These are phyloP conservation scores for Saturnispora diversa DNA, from an alignment of 805 yeast species.

Conservation along the genomic window DNA sequence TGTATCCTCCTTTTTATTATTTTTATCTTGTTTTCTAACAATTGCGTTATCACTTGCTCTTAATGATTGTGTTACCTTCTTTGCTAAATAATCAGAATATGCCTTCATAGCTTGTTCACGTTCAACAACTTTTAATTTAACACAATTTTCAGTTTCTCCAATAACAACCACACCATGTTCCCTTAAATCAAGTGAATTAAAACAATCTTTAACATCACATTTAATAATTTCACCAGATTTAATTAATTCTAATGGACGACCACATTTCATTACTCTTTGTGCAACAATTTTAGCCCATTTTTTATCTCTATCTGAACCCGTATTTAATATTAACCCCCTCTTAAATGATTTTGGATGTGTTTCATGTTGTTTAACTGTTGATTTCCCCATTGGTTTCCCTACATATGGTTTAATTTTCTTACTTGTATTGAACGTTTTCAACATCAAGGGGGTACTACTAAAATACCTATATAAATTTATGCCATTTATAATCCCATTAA, in stretches of 20 bases:
- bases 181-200: constrained; percentile 18
- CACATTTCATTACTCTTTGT: constrained; percentile 13
- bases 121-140: constrained; percentile 20
- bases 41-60: constrained; percentile 14
- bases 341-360: constrained; percentile 1
- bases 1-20: constrained; percentile 5
- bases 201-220: constrained; percentile 11
- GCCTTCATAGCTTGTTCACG: constrained; percentile 22
- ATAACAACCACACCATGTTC: constrained; percentile 24
- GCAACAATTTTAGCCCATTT: constrained; percentile 23
- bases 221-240: constrained; percentile 16
- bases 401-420: not conserved
- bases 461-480: too few relatives aligned
- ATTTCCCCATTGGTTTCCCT: not conserved
- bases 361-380: not conserved
- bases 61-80: constrained; percentile 16
- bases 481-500: too few relatives aligned
- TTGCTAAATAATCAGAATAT: constrained; percentile 23
- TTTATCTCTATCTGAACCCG: constrained; percentile 25
- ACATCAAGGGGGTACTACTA: not conserved
- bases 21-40: constrained; percentile 13
- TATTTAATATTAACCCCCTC: constrained; percentile 9
- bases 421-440: too few relatives aligned
- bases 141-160: constrained; percentile 13
- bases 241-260: constrained; percentile 19